These are phyloP conservation scores for Penicillium arizonense DNA, from an alignment of 495 filamentous ascomycete genomes.

Conservation along the genomic window DNA sequence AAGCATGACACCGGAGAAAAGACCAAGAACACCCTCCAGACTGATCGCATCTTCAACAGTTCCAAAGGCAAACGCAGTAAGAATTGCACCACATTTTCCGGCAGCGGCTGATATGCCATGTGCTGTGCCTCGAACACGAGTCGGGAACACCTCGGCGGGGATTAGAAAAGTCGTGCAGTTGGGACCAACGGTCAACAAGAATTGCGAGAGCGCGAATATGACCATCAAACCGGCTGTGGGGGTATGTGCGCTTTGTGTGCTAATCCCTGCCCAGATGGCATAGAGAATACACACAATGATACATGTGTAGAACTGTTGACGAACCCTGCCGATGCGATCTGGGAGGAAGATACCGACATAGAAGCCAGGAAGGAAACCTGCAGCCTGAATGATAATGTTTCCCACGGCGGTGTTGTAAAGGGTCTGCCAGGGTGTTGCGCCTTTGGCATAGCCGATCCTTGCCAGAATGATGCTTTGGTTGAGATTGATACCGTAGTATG, in stretches of 20 bases:
- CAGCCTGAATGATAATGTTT: slow-evolving; percentile 33
- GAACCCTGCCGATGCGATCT: slow-evolving; percentile 28
- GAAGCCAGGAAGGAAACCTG: slow-evolving; percentile 36
- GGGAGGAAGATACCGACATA: slow-evolving; percentile 35
- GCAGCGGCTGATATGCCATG: slow-evolving; percentile 26
- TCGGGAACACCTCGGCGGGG: slow-evolving; percentile 27
- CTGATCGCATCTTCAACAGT: slow-evolving; percentile 23
- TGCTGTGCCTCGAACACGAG: slow-evolving; percentile 25
- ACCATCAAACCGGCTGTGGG: slow-evolving; percentile 30
- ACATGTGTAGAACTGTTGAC: slow-evolving; percentile 31
- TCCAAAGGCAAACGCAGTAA: slow-evolving; percentile 27
- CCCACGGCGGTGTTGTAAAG: slow-evolving; percentile 32
- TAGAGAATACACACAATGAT: slow-evolving; percentile 27
- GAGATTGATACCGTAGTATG: slow-evolving; percentile 40
- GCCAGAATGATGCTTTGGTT: slow-evolving; percentile 35
- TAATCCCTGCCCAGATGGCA: slow-evolving; percentile 31
- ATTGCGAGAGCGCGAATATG: slow-evolving; percentile 28
- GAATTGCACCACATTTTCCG: slow-evolving; percentile 25
- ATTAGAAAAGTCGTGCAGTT: slow-evolving; percentile 33
- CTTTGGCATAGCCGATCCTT: slow-evolving; percentile 31
- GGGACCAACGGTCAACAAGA: slow-evolving; percentile 27
- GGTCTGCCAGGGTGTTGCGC: slow-evolving; percentile 27
- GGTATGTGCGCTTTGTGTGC: slow-evolving; percentile 21
- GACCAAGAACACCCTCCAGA: slow-evolving; percentile 22
- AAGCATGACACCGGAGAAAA: slow-evolving; percentile 28